A percentile compares a stretch with the other conserved stretches of the same genome.
Conservation (phyloP, 805 yeast species). For the Candida tibetensis region DNA sequence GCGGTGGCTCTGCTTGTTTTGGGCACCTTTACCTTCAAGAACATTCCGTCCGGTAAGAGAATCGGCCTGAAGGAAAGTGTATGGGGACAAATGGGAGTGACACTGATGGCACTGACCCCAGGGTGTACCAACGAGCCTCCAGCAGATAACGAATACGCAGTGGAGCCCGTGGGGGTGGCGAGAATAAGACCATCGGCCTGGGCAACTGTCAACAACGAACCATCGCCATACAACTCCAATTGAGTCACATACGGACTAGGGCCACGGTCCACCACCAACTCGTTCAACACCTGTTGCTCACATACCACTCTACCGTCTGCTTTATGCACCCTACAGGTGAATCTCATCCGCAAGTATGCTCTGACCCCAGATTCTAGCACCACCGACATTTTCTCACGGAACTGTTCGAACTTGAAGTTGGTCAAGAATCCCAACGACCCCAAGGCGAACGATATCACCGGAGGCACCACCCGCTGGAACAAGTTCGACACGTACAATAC, state of each 20-base stretch:
- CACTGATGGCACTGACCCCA: constrained; percentile 85
- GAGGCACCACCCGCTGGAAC: constrained; percentile 47
- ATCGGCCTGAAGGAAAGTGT: constrained; percentile 91
- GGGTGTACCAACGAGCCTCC: constrained; percentile 96
- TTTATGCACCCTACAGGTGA: constrained; percentile 69
- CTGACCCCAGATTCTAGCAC: constrained; percentile 69
- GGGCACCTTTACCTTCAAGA: constrained; percentile 78
- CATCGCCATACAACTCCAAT: constrained; percentile 87
- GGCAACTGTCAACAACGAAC: constrained; percentile 77
- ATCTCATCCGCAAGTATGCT: constrained; percentile 80
- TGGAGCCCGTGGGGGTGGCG: constrained; percentile 95
- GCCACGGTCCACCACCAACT: constrained; percentile 88
- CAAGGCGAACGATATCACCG: constrained; percentile 43
- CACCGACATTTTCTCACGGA: constrained; percentile 52
- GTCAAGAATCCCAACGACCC: constrained; percentile 54
- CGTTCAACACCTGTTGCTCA: constrained; percentile 82
- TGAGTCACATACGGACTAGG: constrained; percentile 90
- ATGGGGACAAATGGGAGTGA: constrained; percentile 96
- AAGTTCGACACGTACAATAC: constrained; percentile 42
- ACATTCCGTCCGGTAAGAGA: constrained; percentile 90
- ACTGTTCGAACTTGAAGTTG: constrained; percentile 75
- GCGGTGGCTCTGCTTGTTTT: constrained; percentile 79
- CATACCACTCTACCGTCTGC: constrained; percentile 52
- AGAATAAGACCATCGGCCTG: constrained; percentile 93
- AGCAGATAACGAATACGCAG: constrained; percentile 92